Conservation (phyloP, 2,329 filamentous ascomycete genomes). For the Diaporthe aspalathi region DNA sequence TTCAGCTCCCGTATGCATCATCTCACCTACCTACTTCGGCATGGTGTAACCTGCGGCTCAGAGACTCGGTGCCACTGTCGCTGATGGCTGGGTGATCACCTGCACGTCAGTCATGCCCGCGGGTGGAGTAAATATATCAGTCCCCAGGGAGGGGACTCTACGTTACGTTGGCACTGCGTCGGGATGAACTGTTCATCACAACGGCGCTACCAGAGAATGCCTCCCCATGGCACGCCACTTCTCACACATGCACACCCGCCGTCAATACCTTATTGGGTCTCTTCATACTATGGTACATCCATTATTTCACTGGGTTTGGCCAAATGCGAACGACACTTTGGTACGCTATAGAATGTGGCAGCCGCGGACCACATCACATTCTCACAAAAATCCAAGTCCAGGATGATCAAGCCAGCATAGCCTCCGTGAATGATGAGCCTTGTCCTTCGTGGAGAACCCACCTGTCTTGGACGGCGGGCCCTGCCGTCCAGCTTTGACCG, state of each 20-base stretch:
- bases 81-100: not conserved
- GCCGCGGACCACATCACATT: not conserved
- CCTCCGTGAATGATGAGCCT: not conserved
- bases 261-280: not conserved
- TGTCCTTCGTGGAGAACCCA: not conserved
- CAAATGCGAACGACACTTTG: not conserved
- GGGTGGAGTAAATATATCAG: not conserved
- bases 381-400: not conserved
- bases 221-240: not conserved
- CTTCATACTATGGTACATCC: not conserved
- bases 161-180: not conserved
- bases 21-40: not conserved
- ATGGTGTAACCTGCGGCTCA: slow-evolving; percentile 9
- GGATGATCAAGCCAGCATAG: not conserved
- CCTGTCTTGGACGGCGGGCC: slow-evolving; percentile 12
- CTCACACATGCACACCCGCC: not conserved
- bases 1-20: not conserved
- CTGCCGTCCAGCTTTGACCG: slow-evolving; percentile 26
- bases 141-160: not conserved
- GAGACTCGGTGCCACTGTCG: not conserved
- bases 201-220: slow-evolving; percentile 5
- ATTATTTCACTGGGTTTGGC: not conserved
- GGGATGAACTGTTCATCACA: slow-evolving; percentile 11
- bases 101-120: slow-evolving; percentile 23
- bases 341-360: not conserved